These are phyloP conservation scores for Neonothopanus nambi DNA, from an alignment of 1,284 basidiomycete species.

Conservation along the genomic window DNA sequence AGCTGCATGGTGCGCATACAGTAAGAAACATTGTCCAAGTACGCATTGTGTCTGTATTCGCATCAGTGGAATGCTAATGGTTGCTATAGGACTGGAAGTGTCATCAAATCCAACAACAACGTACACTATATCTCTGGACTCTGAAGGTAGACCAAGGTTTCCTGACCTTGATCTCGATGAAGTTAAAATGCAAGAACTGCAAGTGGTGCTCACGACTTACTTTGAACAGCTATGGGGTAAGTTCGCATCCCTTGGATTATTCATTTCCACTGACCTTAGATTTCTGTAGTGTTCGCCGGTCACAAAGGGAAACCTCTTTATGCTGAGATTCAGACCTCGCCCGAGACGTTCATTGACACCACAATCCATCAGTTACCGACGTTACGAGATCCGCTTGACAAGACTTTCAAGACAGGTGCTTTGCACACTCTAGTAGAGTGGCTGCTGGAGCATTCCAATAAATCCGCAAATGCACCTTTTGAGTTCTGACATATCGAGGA, in stretches of 20 bases:
- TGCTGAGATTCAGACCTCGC: not conserved
- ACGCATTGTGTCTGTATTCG: too few species aligned
- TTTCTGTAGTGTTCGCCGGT: not conserved
- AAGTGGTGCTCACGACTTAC: not conserved
- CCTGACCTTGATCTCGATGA: too few species aligned
- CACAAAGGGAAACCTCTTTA: too few species aligned
- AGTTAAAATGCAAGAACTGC: not conserved
- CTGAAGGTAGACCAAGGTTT: not conserved
- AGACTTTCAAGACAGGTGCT: constrained; percentile 3
- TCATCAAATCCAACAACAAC: too few species aligned
- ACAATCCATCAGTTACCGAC: not conserved
- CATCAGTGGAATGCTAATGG: too few species aligned
- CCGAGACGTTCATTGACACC: not conserved
- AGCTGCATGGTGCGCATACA: not conserved
- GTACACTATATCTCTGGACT: not conserved
- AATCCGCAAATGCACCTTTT: too few species aligned
- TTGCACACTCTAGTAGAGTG: too few species aligned
- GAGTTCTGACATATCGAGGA: too few species aligned
- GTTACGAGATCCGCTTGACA: not conserved
- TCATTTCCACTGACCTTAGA: not conserved
- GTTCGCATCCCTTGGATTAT: not conserved
- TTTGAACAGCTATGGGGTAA: not conserved
- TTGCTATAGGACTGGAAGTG: too few species aligned
- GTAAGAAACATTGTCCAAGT: not conserved
- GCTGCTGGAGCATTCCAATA: too few species aligned